Evolutionary conservation across 495 filamentous ascomycete species (phyloP), one percentile per base, ranked within the genome.

Genomic region (Aspergillus leporis): DNA sequence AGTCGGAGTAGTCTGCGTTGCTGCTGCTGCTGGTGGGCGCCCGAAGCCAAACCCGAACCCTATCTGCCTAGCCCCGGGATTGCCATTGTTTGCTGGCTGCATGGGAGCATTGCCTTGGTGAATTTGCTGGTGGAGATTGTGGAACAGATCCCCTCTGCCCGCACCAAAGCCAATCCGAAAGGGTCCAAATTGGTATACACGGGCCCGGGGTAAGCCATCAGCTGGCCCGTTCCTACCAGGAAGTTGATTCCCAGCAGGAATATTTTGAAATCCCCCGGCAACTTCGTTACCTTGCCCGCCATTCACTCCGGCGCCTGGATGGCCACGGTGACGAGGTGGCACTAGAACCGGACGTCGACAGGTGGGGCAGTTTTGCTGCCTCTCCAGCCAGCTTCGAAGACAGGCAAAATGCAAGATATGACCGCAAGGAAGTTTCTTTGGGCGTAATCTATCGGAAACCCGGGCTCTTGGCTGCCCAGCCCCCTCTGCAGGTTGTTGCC

Each of bases 281-380:
- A 34, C 71, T 9, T 19, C 66, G 51, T 71, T 71, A 16, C 60
- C 72, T 30, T 64, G 56, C 50, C 49, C 66, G 25, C 70, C 65
- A 51, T 72, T 69, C 41, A 50, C 67, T 25, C 47, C 66, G 23
- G 63, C 63, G 14, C 57, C 71, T 21, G 53, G 64, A 48, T 70
- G 55, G 34, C 61, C 70, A 51, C 66, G 66, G 40, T 64, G 64
- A 30, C 70, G 65, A 47, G 73, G 69, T 14, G 71, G 63, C 2
- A 61, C 63, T 18, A 78, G 56, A 31, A 98, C 95, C 21, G 94
- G 84, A 31, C 90, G 82, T 56, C 94, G 86, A 70, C 94, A 98
- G 4, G 93, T 98, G 12, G 94, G 94, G 71, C 94, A 98, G 22
- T 94, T 92, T 70, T 98, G 95, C 70, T 98, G 94, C 55, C 94